A percentile compares a stretch with the other conserved stretches of the same genome.
These are phyloP conservation scores for Candida gorgasii DNA, from an alignment of 805 yeast genomes.

Conservation along the genomic window DNA sequence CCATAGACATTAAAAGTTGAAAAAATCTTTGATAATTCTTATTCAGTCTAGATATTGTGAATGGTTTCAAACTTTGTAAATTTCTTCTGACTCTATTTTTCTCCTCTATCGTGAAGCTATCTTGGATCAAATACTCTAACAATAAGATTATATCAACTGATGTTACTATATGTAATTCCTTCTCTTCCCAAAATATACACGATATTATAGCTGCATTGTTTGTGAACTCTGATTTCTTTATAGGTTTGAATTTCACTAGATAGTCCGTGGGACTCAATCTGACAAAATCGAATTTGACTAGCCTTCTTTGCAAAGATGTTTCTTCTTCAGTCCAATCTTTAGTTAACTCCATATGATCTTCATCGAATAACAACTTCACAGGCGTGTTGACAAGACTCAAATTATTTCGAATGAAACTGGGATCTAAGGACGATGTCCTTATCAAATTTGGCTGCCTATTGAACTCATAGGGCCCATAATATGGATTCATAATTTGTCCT, in stretches of 20 bases:
- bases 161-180: slow-evolving; percentile 52
- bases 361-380: slow-evolving; percentile 27
- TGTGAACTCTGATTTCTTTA: slow-evolving; percentile 34
- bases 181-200: slow-evolving; percentile 59
- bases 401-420: slow-evolving; percentile 21
- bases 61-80: slow-evolving; percentile 62
- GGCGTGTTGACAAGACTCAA: slow-evolving; percentile 25
- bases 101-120: slow-evolving; percentile 61
- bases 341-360: slow-evolving; percentile 38
- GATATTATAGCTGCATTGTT: slow-evolving; percentile 49
- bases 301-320: slow-evolving; percentile 40
- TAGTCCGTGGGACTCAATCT: slow-evolving; percentile 34
- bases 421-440: slow-evolving; percentile 26
- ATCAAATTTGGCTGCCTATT: slow-evolving; percentile 16
- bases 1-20: slow-evolving; percentile 56
- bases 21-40: slow-evolving; percentile 30
- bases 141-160: slow-evolving; percentile 63
- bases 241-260: slow-evolving; percentile 37
- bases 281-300: slow-evolving; percentile 47
- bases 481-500: slow-evolving; percentile 3
- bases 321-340: slow-evolving; percentile 51
- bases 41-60: slow-evolving; percentile 54
- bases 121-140: slow-evolving; percentile 57
- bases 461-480: slow-evolving; percentile 1
- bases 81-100: slow-evolving; percentile 70